Base-by-base conservation (phyloP, 495 filamentous ascomycete genomes). In the Monascus purpureus region DNA sequence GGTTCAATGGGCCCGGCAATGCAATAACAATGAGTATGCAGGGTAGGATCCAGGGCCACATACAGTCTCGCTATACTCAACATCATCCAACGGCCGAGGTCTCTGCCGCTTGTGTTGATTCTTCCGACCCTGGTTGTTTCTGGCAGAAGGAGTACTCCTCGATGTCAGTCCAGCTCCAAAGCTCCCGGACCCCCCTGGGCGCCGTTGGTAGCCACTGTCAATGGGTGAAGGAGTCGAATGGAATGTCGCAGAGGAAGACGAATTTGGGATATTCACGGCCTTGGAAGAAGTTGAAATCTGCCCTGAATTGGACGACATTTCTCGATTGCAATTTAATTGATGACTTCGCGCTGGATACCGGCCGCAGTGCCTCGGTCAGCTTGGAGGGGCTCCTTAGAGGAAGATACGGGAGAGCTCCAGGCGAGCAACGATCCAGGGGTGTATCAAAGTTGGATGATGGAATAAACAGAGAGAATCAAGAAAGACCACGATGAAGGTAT, bases 31-130 rank as follows among this genome's bases (percentile, higher is more conserved):
- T n/a, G n/a, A n/a, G n/a, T n/a, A n/a, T n/a, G n/a, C 20, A 8
- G 6, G 28, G 38, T 17, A 28, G 25, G 32, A 22, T 19, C 27
- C 27, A 28, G 33, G 27, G 31, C 23, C 15, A 63, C 72, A 53
- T 51, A 77, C 76, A 39, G 82, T 70, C 65, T 93, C 85, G 35
- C 73, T 82, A 68, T 82, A 76, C 45, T 75, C 73, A 61, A 88
- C 83, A 63, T 93, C 84, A 64, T 78, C 70, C 50, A 72, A 55
- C 31, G 73, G 45, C 35, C 62, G 55, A 26, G 68, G 68, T 33
- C 65, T 61, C 37, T 73, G 69, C 16, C 55, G 51, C 43, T 72
- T 78, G 40, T 93, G 82, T 50, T 82, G 82, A 51, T 73, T 83
- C 55, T 75, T 76, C 31, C 67, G 57, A 15, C 57, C 57, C 61